Base-by-base conservation (phyloP, 306 rosid genomes). In the Quercus variabilis region DNA sequence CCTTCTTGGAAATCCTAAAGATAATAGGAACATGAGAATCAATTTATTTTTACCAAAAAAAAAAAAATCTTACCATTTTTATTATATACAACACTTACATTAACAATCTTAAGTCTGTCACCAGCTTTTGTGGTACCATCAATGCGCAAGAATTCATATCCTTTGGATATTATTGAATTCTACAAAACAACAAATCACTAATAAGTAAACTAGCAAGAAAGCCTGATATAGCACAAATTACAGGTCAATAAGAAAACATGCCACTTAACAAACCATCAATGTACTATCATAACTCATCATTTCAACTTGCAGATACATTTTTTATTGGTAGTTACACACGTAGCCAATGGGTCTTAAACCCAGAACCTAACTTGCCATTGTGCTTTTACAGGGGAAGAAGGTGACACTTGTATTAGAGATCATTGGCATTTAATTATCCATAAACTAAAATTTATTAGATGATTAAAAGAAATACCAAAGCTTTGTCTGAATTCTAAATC, bases 51-150 rank as follows among this genome's bases (percentile, higher is more conserved):
- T 11, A n/a, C 78, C 51, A 4, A 82, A 23, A 74, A 12, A 26
- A 12, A 26, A 12, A 26, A 55, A 71, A 18, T 5, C 23, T 38
- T 49, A 41, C 35, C 58, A 23, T 43, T 21, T 58, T 82, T 65
- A 77, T 31, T 30, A 62, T 62, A 31, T 62, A 69, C 21, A 74
- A 73, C 71, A 82, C 97, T 88, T 87, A 94, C 99, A 88, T 90
- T 74, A 52, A 94, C 97, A 83, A 90, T 80, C 83, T 75, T 85
- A 70, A 94, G 5, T 84, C 99, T 82, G 80, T 94, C 99, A 38
- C 74, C 19, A 38, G 92, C 84, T 90, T 94, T 94, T 81, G 97
- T 92, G 78, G 97, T 94, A 63, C 99, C 99, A 82, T 94, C 99
- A 74, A 94, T 94, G 62, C 97, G 95, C 81, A 87, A 67, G 79